Conservation (phyloP, 208 protist species). For the Leishmania turanica region DNA sequence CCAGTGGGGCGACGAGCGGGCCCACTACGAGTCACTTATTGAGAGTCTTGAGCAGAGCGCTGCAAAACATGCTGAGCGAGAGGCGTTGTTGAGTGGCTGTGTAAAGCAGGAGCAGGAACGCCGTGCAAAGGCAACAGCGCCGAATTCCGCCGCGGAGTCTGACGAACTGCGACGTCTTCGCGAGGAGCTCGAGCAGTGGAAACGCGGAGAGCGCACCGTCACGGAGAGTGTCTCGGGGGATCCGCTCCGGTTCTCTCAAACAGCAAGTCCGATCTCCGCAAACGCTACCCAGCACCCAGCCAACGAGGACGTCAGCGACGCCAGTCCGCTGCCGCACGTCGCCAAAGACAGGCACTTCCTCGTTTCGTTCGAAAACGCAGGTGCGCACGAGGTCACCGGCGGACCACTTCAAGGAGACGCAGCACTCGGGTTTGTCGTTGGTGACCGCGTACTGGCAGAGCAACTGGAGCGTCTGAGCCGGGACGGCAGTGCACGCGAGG, state of each 20-base stretch:
- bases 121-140: background rate
- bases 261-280: background rate
- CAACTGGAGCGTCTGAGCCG: conserved; percentile 22
- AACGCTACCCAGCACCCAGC: background rate
- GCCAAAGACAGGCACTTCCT: background rate
- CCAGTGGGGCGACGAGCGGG: conserved; percentile 25
- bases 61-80: conserved; percentile 22
- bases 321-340: background rate
- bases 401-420: background rate
- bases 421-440: background rate
- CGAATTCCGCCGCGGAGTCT: background rate
- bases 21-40: conserved; percentile 24
- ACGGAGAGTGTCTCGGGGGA: background rate
- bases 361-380: background rate
- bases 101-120: conserved; percentile 22
- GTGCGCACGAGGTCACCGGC: background rate
- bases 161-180: conserved; percentile 5
- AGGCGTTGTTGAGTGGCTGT: conserved; percentile 20
- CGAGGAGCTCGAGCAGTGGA: conserved; percentile 5
- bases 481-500: conserved; percentile 42
- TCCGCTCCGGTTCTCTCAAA: background rate
- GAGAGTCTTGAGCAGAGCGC: conserved; percentile 26
- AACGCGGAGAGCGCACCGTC: background rate
- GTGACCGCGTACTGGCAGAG: background rate
- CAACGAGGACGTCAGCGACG: background rate